A percentile compares a stretch with the other conserved stretches of the same genome.
These are phyloP conservation scores for Syncephalastrum racemosum DNA, from an alignment of 371 early-diverging fungal genomes.

Conservation along the genomic window DNA sequence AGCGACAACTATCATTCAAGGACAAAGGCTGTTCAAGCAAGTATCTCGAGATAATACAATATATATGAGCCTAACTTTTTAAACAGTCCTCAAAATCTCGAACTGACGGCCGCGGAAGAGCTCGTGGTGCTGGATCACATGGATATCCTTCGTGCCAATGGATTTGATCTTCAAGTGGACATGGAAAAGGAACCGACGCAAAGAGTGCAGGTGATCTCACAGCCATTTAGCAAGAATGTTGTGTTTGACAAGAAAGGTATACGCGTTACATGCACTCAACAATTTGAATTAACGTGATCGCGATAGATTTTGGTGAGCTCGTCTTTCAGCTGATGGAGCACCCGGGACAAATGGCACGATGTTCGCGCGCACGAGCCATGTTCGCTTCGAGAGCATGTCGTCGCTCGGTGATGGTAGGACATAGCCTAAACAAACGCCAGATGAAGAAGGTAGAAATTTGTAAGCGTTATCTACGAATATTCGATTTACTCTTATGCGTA, in stretches of 20 bases:
- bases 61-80: neutral
- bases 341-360: slow-evolving; percentile 59
- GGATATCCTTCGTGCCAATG: slow-evolving; percentile 73
- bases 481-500: slow-evolving; percentile 10
- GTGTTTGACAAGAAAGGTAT: slow-evolving; percentile 59
- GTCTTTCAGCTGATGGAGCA: slow-evolving; percentile 45
- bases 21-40: slow-evolving; percentile 58
- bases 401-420: slow-evolving; percentile 80
- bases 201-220: slow-evolving; percentile 63
- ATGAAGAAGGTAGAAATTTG: slow-evolving; percentile 61
- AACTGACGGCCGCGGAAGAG: slow-evolving; percentile 81
- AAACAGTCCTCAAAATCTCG: slow-evolving; percentile 42
- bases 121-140: slow-evolving; percentile 74
- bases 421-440: slow-evolving; percentile 59
- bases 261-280: neutral
- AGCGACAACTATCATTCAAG: slow-evolving; percentile 55
- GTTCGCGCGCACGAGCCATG: slow-evolving; percentile 61
- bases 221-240: slow-evolving; percentile 64
- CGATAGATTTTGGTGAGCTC: slow-evolving; percentile 73
- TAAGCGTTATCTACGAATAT: neutral
- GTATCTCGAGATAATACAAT: neutral
- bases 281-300: neutral
- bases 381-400: slow-evolving; percentile 84
- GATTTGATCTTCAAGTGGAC: slow-evolving; percentile 73
- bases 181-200: slow-evolving; percentile 57